Percentiles rank a stretch among this genome's conserved stretches.
phyloP scores from a whole-genome alignment of 495 filamentous ascomycete genomes.

The Neurospora sp. region DNA sequence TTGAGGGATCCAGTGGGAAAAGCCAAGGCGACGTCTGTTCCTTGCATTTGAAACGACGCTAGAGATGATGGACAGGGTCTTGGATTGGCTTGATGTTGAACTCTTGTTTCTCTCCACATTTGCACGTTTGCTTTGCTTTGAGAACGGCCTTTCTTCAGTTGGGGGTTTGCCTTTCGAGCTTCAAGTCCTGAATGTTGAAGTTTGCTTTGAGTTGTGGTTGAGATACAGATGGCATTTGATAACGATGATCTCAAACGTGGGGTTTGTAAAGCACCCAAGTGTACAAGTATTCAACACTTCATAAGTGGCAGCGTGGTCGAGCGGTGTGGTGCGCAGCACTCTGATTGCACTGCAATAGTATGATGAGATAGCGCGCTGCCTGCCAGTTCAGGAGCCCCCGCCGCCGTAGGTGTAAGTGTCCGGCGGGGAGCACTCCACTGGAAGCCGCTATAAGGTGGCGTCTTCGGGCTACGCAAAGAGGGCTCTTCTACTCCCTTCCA shows the following conservation, averaged over 20 bases:
- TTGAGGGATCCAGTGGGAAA: constrained; percentile 2
- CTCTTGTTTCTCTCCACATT: neutral
- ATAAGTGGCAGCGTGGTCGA: neutral
- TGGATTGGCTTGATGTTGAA: neutral
- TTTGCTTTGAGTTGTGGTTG: neutral
- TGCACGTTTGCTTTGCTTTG: neutral
- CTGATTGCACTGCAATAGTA: neutral
- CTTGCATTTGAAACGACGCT: constrained; percentile 26
- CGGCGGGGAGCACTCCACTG: no score
- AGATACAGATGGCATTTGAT: neutral
- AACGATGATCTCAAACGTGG: no score
- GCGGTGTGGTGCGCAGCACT: no score
- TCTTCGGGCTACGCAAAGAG: no score
- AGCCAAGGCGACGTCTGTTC: constrained; percentile 12
- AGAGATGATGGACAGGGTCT: constrained; percentile 1
- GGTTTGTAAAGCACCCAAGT: neutral
- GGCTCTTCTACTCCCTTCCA: no score
- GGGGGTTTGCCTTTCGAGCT: neutral
- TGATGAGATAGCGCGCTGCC: neutral
- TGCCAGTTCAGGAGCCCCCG: no score
- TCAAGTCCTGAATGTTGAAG: neutral
- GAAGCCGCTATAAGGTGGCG: no score
- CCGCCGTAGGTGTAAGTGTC: neutral
- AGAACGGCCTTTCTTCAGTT: neutral
- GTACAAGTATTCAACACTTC: neutral